A percentile compares a stretch with the other conserved stretches of the same genome.
Conservation (phyloP, 2,329 filamentous ascomycete species). For the Fusarium duplospermum region DNA sequence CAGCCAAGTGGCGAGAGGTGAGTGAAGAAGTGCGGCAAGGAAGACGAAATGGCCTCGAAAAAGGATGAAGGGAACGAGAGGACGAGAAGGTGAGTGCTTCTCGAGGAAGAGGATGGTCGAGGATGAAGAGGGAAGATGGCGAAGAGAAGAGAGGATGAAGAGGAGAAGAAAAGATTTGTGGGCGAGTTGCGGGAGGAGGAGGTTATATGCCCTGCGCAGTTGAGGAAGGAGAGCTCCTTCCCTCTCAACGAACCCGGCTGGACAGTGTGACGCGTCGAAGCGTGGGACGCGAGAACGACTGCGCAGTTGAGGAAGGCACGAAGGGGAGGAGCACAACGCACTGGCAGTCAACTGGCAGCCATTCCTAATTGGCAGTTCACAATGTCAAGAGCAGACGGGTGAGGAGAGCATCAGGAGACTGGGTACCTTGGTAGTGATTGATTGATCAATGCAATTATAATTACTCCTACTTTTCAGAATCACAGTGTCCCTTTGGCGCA, state of each 20-base stretch:
- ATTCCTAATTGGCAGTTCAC: background rate
- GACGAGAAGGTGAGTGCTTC: conserved; percentile 24
- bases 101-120: conserved; percentile 23
- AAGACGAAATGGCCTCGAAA: conserved; percentile 24
- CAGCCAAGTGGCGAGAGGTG: background rate
- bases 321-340: conserved; percentile 22
- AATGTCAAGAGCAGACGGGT: background rate
- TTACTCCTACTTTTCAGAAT: background rate
- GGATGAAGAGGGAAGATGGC: conserved; percentile 27
- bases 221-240: conserved; percentile 35
- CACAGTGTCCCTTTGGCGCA: background rate
- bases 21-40: conserved; percentile 21
- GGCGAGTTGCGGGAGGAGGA: conserved; percentile 7
- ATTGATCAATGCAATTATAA: background rate
- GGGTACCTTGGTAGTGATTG: background rate
- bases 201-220: conserved; percentile 10
- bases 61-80: conserved; percentile 27
- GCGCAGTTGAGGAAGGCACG: conserved; percentile 20
- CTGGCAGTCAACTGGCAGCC: background rate
- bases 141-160: conserved; percentile 19
- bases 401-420: background rate
- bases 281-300: background rate
- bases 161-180: conserved; percentile 18
- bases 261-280: conserved; percentile 35
- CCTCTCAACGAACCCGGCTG: conserved; percentile 13